phyloP scores from a whole-genome alignment of 2,329 filamentous ascomycete species.

The Ciborinia camelliae region DNA sequence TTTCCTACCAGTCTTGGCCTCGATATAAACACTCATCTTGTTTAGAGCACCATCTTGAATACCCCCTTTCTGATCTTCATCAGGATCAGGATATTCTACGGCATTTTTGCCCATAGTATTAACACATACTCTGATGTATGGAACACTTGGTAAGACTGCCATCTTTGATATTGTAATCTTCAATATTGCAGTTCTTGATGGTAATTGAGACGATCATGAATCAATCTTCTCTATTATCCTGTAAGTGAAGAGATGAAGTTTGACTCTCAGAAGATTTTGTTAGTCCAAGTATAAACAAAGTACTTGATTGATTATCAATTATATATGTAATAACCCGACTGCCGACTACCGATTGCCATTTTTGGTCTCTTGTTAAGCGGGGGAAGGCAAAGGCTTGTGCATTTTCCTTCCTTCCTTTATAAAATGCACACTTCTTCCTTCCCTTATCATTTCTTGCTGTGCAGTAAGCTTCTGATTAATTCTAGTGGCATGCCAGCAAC shows the following conservation, averaged over 20 bases:
- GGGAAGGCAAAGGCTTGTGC: background rate
- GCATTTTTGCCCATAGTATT: background rate
- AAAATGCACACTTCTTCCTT: no score
- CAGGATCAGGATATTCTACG: slow-evolving; percentile 5
- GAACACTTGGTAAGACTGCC: slow-evolving; percentile 8
- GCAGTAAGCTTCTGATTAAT: background rate
- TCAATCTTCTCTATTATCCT: background rate
- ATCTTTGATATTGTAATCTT: no score
- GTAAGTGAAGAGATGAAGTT: background rate
- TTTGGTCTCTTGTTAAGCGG: no score
- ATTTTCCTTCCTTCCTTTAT: no score
- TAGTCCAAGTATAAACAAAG: no score
- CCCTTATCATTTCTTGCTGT: background rate
- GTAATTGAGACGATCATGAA: no score
- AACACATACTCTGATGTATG: slow-evolving; percentile 8
- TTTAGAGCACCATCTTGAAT: background rate
- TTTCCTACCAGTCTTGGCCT: background rate
- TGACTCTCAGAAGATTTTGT: no score
- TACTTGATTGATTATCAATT: no score
- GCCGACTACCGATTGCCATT: background rate
- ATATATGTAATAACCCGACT: no score
- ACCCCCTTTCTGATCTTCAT: no score
- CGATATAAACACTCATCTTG: slow-evolving; percentile 12
- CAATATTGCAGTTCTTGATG: background rate
- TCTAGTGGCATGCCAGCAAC: no score